These are phyloP conservation scores for Laetiporus sulphureus DNA, from an alignment of 1,284 basidiomycete species.

Conservation along the genomic window DNA sequence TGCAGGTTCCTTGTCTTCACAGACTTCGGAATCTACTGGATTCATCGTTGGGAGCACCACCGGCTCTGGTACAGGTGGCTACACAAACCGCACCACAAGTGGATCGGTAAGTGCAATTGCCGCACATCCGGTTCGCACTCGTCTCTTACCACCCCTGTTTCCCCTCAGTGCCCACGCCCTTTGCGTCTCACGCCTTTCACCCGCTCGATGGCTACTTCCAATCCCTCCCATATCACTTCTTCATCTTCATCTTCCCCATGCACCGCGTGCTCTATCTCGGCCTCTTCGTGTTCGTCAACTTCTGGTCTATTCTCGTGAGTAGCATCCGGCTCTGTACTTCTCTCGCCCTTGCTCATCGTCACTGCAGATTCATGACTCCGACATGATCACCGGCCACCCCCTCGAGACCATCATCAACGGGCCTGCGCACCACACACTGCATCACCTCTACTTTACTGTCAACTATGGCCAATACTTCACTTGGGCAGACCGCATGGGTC, in stretches of 20 bases:
- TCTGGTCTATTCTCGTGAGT: constrained; percentile 85
- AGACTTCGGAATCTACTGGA: constrained; percentile 90
- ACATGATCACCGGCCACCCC: constrained; percentile 94
- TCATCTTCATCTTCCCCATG: constrained; percentile 88
- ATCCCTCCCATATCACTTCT: constrained; percentile 92
- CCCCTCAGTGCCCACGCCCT: constrained; percentile 85
- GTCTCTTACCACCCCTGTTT: constrained; percentile 7
- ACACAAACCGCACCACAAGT: constrained; percentile 98
- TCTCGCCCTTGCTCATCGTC: background rate
- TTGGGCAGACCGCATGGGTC: constrained; percentile 82
- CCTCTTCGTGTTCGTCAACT: constrained; percentile 85
- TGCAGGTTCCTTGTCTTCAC: constrained; percentile 88
- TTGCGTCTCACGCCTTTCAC: constrained; percentile 96
- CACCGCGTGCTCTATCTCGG: constrained; percentile 79
- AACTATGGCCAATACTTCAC: constrained; percentile 99
- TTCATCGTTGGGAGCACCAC: constrained; percentile 86
- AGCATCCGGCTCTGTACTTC: background rate
- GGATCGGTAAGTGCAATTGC: constrained; percentile 68
- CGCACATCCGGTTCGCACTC: constrained; percentile 1
- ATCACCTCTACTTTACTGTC: constrained; percentile 93
- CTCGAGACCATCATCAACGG: constrained; percentile 94
- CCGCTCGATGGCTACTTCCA: constrained; percentile 93
- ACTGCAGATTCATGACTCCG: constrained; percentile 92
- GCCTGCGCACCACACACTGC: constrained; percentile 95
- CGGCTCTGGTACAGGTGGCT: constrained; percentile 85